A percentile compares a stretch with the other conserved stretches of the same genome.
These are phyloP conservation scores for Eutrema heterophyllum DNA, from an alignment of 345 rosid genomes.

Conservation along the genomic window DNA sequence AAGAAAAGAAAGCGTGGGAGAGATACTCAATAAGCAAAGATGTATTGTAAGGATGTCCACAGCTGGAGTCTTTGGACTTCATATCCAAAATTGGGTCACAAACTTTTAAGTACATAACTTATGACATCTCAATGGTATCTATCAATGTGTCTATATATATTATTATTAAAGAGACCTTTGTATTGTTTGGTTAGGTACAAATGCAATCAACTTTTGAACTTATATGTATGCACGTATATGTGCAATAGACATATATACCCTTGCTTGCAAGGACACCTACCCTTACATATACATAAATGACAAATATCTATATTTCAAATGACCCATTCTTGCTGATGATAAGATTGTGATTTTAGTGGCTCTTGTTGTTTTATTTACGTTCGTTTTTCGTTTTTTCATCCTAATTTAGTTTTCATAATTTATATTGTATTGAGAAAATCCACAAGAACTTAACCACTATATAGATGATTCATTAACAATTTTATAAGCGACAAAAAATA, in stretches of 20 bases:
- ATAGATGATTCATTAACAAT: not conserved
- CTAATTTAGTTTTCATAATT: not conserved
- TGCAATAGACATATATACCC: conserved; percentile 19
- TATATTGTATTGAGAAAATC: not conserved
- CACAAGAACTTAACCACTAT: not conserved
- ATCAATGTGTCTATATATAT: not conserved
- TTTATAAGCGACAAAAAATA: not conserved
- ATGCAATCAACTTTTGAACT: conserved; percentile 25
- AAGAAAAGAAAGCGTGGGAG: not conserved
- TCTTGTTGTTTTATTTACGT: not conserved
- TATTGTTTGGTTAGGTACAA: conserved; percentile 22
- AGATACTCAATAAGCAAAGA: not conserved
- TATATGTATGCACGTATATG: conserved; percentile 4
- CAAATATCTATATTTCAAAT: conserved; percentile 7
- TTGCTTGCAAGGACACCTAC: conserved; percentile 27
- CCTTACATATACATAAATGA: conserved; percentile 15
- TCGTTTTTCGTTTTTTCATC: not conserved
- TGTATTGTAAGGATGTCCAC: conserved; percentile 14
- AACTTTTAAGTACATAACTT: conserved; percentile 6
- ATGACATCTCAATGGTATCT: not conserved
- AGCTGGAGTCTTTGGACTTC: conserved; percentile 26
- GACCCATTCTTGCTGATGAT: conserved; percentile 19
- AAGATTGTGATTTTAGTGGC: conserved; percentile 26
- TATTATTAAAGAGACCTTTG: conserved; percentile 6
- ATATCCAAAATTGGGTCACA: conserved; percentile 26